Conservation (phyloP, 805 yeast species). For the Pichia nakasei region DNA sequence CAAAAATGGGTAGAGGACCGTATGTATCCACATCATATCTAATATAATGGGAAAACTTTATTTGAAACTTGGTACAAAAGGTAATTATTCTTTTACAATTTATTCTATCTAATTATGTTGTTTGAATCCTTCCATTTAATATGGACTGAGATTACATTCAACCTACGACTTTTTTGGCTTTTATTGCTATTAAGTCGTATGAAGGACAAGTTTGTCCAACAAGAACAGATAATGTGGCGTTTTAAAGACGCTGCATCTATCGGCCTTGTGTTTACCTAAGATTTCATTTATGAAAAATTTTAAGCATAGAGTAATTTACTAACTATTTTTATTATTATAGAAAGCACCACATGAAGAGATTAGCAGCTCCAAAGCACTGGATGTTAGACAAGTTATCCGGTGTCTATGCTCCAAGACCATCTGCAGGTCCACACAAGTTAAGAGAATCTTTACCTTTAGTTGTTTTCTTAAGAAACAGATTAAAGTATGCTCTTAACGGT, state of each 20-base stretch:
- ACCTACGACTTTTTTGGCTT: constrained; percentile 6
- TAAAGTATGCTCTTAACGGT: constrained; percentile 98
- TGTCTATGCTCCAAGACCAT: constrained; percentile 98
- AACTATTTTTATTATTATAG: constrained; percentile 31
- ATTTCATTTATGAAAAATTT: too few species aligned
- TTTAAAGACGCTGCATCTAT: too few species aligned
- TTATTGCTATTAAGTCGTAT: neutral
- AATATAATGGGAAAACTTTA: neutral
- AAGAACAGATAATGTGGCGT: too few species aligned
- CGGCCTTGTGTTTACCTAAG: too few species aligned
- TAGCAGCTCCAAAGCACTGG: constrained; percentile 99
- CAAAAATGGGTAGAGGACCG: constrained; percentile 75
- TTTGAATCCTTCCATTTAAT: neutral
- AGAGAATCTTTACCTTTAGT: constrained; percentile 97
- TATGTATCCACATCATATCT: constrained; percentile 29
- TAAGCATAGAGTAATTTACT: too few species aligned
- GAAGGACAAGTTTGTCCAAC: constrained; percentile 6
- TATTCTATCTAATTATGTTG: constrained; percentile 1
- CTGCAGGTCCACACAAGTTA: constrained; percentile 99
- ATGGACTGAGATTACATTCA: neutral
- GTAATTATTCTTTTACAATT: constrained; percentile 4
- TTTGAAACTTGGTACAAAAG: neutral
- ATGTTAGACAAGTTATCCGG: constrained; percentile 99
- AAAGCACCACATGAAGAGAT: constrained; percentile 98
- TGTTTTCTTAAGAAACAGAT: constrained; percentile 96